phyloP scores from a whole-genome alignment of 2,329 filamentous ascomycete species.

The Stachybotrys echinatus region DNA sequence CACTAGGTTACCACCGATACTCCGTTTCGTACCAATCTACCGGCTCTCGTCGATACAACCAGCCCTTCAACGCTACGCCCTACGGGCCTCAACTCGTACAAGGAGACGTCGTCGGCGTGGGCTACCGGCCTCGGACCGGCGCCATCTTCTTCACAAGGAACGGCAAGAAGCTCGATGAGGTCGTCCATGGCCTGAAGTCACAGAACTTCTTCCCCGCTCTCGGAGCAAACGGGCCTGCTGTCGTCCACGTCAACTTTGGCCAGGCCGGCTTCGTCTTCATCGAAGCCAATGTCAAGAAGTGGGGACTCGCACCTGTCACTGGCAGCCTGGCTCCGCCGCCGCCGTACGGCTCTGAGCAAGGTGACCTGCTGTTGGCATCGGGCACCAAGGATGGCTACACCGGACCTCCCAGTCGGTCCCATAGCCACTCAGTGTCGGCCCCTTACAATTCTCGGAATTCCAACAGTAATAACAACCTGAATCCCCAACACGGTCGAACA shows the following conservation, averaged over 20 bases:
- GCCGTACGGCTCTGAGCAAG: conserved; percentile 94
- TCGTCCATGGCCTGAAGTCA: conserved; percentile 84
- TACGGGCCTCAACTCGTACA: conserved; percentile 86
- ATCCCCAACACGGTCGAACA: conserved; percentile 65
- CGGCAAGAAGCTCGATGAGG: conserved; percentile 93
- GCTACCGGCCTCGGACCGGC: conserved; percentile 89
- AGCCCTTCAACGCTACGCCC: conserved; percentile 74
- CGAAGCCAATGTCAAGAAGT: conserved; percentile 99
- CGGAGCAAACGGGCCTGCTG: conserved; percentile 90
- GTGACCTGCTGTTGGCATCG: conserved; percentile 88
- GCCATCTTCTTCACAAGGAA: conserved; percentile 98
- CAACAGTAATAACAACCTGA: conserved; percentile 35
- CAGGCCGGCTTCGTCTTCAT: conserved; percentile 99
- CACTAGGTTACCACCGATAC: conserved; percentile 75
- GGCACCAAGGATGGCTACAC: conserved; percentile 60
- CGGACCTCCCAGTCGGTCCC: conserved; percentile 35
- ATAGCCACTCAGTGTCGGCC: conserved; percentile 39
- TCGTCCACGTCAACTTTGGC: conserved; percentile 94
- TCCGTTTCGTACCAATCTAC: conserved; percentile 89
- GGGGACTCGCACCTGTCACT: conserved; percentile 93
- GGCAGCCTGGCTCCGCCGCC: conserved; percentile 92
- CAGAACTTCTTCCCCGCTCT: conserved; percentile 98
- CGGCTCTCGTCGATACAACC: conserved; percentile 83
- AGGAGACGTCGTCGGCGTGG: conserved; percentile 92
- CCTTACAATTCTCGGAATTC: conserved; percentile 34